Evolutionary conservation across 2,329 filamentous ascomycete genomes (phyloP).

Genomic region (Triangularia verruculosa): DNA sequence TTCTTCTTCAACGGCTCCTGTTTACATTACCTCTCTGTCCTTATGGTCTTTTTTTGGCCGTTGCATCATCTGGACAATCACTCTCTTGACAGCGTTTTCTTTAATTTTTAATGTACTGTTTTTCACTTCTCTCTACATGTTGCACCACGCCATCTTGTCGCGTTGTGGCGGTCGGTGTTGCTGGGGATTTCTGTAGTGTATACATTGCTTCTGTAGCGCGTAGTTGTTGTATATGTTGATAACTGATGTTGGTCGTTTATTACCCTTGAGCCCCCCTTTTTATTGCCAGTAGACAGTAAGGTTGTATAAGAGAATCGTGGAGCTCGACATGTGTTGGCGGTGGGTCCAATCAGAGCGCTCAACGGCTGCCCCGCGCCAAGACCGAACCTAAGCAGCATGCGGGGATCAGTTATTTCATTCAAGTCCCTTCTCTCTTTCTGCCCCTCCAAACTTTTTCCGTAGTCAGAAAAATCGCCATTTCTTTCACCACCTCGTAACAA

Average conservation of each 20-base stretch:
- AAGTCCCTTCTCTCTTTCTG: conserved; percentile 18
- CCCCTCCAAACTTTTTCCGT: conserved; percentile 20
- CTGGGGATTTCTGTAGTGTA: conserved; percentile 1
- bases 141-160: not conserved
- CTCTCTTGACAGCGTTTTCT: not conserved
- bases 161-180: not conserved
- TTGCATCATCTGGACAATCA: not conserved
- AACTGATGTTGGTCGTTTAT: not conserved
- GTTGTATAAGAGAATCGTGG: not conserved
- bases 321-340: not conserved
- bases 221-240: not conserved
- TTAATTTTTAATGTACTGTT: conserved; percentile 7
- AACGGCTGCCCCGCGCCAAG: conserved; percentile 15
- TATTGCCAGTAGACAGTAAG: not conserved
- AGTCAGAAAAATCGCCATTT: not conserved
- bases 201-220: not conserved
- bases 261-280: not conserved
- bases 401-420: not conserved
- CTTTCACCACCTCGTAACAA: not conserved
- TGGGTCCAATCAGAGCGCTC: conserved; percentile 1
- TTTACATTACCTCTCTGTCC: not conserved
- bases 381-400: conserved; percentile 2
- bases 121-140: conserved; percentile 1
- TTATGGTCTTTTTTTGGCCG: not conserved
- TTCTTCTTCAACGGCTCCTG: not conserved